phyloP scores from a whole-genome alignment of 2,329 filamentous ascomycete genomes.

The Ophiostoma perfectum region DNA sequence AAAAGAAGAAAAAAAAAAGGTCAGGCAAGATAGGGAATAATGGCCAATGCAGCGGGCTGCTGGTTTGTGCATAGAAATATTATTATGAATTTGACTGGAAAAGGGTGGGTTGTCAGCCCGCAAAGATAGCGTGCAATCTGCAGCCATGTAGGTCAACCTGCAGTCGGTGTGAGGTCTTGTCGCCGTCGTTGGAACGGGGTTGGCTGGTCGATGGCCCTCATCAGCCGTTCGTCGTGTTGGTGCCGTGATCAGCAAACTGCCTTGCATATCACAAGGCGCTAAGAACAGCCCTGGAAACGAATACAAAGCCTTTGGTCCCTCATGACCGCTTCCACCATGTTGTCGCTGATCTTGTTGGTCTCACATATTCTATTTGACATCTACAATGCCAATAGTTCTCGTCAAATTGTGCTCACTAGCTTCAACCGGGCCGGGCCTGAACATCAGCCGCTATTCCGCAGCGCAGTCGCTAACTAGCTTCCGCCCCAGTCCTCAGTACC shows the following conservation, averaged over 20 bases:
- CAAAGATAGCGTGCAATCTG: neutral
- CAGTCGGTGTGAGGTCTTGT: neutral
- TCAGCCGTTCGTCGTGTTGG: constrained; percentile 8
- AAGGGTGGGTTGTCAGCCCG: neutral
- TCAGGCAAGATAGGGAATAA: neutral
- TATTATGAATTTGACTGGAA: neutral
- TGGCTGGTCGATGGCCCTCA: neutral
- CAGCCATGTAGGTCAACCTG: neutral
- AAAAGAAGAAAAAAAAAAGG: neutral
- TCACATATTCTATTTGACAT: too few relatives aligned
- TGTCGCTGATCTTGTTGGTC: too few relatives aligned
- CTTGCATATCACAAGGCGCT: constrained; percentile 4
- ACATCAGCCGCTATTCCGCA: too few relatives aligned
- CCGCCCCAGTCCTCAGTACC: too few relatives aligned
- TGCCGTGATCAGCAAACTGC: neutral
- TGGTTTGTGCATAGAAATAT: neutral
- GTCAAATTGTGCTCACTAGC: neutral
- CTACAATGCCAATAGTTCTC: neutral
- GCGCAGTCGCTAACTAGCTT: too few relatives aligned
- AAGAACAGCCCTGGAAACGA: constrained; percentile 4
- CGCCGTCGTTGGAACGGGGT: neutral
- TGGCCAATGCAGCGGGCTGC: neutral
- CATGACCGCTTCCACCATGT: too few relatives aligned
- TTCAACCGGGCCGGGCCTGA: neutral
- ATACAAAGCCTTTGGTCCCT: neutral